A percentile compares a stretch with the other conserved stretches of the same genome.
Conservation (phyloP, 164 flowering plant genomes). For the Piper longum region DNA sequence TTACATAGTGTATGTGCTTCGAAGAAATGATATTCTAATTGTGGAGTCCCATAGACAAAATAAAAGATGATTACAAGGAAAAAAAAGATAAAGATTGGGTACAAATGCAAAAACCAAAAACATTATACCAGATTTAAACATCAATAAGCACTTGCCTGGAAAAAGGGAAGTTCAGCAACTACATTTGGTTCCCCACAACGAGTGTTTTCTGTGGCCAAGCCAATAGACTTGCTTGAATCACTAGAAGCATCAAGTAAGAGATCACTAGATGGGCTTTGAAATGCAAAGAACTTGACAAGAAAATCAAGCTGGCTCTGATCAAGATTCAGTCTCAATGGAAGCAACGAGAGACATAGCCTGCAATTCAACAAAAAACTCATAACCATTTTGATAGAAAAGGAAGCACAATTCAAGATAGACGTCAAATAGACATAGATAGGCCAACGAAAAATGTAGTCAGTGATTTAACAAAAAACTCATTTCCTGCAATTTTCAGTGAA, state of each 20-base stretch:
- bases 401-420: too few relatives aligned
- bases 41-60: neutral
- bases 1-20: neutral
- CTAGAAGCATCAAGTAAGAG: constrained; percentile 21
- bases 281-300: constrained; percentile 62
- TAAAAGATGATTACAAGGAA: too few relatives aligned
- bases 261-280: constrained; percentile 19
- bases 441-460: too few relatives aligned
- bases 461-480: too few relatives aligned
- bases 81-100: neutral
- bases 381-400: neutral
- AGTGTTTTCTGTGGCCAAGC: constrained; percentile 9
- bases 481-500: too few relatives aligned
- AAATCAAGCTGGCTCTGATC: constrained; percentile 95
- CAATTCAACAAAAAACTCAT: neutral
- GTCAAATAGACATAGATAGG: too few relatives aligned
- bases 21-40: too few relatives aligned
- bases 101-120: neutral
- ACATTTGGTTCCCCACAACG: constrained; percentile 24
- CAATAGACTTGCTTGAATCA: constrained; percentile 24
- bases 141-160: constrained; percentile 53
- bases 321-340: constrained; percentile 79
- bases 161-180: constrained; percentile 78
- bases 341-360: constrained; percentile 66
- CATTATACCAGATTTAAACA: neutral